Evolutionary conservation across 129 eudicot species (phyloP).

Genomic region (Flaveria robusta): DNA sequence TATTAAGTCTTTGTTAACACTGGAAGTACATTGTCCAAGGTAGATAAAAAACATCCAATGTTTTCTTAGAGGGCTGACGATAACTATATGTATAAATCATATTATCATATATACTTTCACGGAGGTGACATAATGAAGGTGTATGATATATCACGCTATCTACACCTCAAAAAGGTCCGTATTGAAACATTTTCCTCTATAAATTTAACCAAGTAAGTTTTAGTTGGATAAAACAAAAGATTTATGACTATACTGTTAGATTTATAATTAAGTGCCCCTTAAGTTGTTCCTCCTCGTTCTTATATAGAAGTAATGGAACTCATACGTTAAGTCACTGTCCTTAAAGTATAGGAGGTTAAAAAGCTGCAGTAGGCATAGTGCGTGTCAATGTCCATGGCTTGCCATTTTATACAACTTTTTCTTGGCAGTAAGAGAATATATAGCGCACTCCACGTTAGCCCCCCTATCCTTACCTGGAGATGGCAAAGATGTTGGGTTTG

Average conservation of each 20-base stretch:
- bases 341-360: not conserved
- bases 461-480: not conserved
- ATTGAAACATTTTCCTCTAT: no score
- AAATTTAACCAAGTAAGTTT: not conserved
- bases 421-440: not conserved
- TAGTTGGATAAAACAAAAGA: slow-evolving; percentile 21
- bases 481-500: not conserved
- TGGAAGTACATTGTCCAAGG: slow-evolving; percentile 1
- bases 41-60: not conserved
- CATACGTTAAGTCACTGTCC: not conserved
- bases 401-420: not conserved
- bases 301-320: not conserved
- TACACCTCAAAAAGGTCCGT: slow-evolving; percentile 3
- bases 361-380: slow-evolving; percentile 13
- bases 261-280: slow-evolving; percentile 1
- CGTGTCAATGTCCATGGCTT: not conserved
- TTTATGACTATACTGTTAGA: not conserved
- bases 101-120: not conserved
- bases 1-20: not conserved
- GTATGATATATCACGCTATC: not conserved
- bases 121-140: not conserved
- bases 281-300: not conserved
- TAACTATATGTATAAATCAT: not conserved
- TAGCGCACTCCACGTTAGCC: not conserved
- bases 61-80: not conserved